Evolutionary conservation across 768 basidiomycete species (phyloP), one percentile per base, ranked within the genome.

Genomic region (Rhizopogon rudus): DNA sequence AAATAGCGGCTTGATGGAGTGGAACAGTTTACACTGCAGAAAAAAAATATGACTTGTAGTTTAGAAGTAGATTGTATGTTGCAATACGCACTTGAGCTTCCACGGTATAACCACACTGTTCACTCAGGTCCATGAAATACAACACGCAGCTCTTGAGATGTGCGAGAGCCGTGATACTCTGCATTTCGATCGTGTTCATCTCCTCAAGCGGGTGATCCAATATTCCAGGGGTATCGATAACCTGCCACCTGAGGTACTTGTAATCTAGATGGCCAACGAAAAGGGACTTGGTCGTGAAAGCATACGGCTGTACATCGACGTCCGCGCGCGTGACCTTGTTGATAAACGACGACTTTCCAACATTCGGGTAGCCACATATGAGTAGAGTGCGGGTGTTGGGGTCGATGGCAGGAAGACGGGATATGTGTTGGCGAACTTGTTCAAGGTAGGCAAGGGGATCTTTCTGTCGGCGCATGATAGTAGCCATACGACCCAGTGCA

Each of bases 101-200:
- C 58, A 98, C 81, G 5, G 90, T 86, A 76, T 97, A 99, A 10
- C 97, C 97, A 72, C 97, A 99, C 69, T 99, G 97, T 73, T 98
- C 97, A 60, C 88, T 92, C 31, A 98, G 80, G 71, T 99, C 97
- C 94, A 99, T 98, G 69, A 98, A 99, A 75, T 98, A 99, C 69
- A 99, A 73, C 9, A 98, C 80, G 67, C 93, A 95, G 61, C 87
- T 84, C 73, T 97, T 93, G 44, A 99, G 75, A 74, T 99, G 97
- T 6, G 97, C 97, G 58, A 99, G 77, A 13, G 97, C 97, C 39
- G 96, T 98, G 68, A 97, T 97, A 63, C 92, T 95, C 78, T 99
- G 97, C 96, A 98, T 99, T 76, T 99, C 97, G 63, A 99, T 99
- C 57, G 95, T 98, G 79, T 98, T 98, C 97, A 99, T 98, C 51